Percentiles rank a stretch among this genome's conserved stretches.
These are phyloP conservation scores for Linaria vulgaris DNA, from an alignment of 257 asterid genomes.

Conservation along the genomic window DNA sequence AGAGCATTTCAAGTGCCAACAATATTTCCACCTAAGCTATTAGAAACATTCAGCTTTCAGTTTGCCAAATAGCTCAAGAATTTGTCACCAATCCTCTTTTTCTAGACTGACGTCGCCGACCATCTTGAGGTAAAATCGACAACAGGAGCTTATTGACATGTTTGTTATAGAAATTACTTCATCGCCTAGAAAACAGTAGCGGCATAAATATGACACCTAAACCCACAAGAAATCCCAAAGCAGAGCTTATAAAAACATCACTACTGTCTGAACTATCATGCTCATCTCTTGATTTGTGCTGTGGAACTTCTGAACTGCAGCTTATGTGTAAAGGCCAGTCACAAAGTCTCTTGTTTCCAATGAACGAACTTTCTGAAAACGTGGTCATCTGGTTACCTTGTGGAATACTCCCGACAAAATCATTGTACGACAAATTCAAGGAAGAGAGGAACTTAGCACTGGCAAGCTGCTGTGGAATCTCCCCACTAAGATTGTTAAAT, in stretches of 20 bases:
- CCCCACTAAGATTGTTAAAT: constrained; percentile 33
- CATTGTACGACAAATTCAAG: constrained; percentile 39
- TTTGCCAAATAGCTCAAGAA: too few species aligned
- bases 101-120: too few species aligned
- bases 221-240: constrained; percentile 27
- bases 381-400: constrained; percentile 35
- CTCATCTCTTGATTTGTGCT: background rate
- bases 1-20: too few species aligned
- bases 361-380: constrained; percentile 28
- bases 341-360: constrained; percentile 26
- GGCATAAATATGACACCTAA: constrained; percentile 8
- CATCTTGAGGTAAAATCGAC: background rate
- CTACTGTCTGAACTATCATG: background rate
- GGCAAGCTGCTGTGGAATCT: constrained; percentile 33
- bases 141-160: too few species aligned
- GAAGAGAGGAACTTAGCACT: constrained; percentile 34
- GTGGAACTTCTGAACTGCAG: constrained; percentile 1
- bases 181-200: background rate
- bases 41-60: too few species aligned
- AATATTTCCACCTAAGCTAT: too few species aligned
- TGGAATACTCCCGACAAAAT: constrained; percentile 35
- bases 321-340: constrained; percentile 18
- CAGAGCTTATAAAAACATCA: constrained; percentile 8
- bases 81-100: background rate
- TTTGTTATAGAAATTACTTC: background rate